Evolutionary conservation across 108 stramenopile genomes (phyloP).

Genomic region (Aurantiochytrium sp.): DNA sequence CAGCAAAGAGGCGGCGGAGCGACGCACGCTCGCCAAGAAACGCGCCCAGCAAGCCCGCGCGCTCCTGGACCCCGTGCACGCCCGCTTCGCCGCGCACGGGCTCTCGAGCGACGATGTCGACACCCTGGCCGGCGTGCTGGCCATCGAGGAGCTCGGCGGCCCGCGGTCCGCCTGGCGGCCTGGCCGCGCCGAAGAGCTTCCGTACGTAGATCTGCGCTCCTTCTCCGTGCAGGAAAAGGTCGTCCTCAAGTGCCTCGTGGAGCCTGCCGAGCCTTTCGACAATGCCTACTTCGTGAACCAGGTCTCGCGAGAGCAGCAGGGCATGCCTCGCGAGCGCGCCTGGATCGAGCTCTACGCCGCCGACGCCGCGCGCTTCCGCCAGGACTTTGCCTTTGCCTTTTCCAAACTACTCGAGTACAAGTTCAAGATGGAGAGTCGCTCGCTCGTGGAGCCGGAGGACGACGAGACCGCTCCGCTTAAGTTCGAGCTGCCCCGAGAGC

Average conservation of each 20-base stretch:
- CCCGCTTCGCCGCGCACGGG: background rate
- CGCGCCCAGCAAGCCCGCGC: background rate
- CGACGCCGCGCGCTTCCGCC: background rate
- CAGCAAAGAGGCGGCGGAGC: background rate
- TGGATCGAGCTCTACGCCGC: constrained; percentile 23
- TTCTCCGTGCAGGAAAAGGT: constrained; percentile 8
- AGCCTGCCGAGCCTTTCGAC: background rate
- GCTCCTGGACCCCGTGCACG: constrained; percentile 5
- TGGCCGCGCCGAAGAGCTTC: background rate
- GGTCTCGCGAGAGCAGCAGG: background rate
- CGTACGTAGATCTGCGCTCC: background rate
- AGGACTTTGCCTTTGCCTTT: constrained; percentile 23
- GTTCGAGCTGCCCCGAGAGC: background rate
- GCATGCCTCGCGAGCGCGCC: background rate
- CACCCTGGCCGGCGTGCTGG: background rate
- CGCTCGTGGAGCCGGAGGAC: background rate
- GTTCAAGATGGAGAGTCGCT: background rate
- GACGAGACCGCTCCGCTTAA: background rate
- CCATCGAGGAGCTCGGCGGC: background rate
- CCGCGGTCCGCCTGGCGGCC: background rate
- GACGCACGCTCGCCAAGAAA: background rate
- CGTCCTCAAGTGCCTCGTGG: background rate
- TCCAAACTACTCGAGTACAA: constrained; percentile 12
- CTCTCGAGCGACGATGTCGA: background rate
- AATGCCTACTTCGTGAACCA: background rate